Percentiles rank a stretch among this genome's conserved stretches.
These are phyloP conservation scores for Talaromyces trachyspermus DNA, from an alignment of 495 filamentous ascomycete genomes.

Conservation along the genomic window DNA sequence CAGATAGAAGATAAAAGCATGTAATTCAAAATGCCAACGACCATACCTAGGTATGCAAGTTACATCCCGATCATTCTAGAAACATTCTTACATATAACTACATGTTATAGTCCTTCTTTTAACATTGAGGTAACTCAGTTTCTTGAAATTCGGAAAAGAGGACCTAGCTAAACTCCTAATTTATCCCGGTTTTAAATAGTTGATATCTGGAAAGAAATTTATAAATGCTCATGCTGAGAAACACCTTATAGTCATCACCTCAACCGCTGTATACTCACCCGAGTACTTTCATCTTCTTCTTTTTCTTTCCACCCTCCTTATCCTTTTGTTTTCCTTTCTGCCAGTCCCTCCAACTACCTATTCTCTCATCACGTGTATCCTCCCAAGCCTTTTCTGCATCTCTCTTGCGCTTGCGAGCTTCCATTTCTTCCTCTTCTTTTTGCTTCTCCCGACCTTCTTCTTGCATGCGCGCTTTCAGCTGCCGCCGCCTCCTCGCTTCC, in stretches of 20 bases:
- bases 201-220: not conserved
- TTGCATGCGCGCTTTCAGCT: constrained; percentile 89
- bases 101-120: too few species aligned
- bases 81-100: too few species aligned
- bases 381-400: constrained; percentile 94
- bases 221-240: not conserved
- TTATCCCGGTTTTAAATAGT: too few species aligned
- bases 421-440: constrained; percentile 79
- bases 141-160: too few species aligned
- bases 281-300: constrained; percentile 88
- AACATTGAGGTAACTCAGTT: too few species aligned
- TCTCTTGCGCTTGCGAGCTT: constrained; percentile 82
- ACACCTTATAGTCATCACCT: not conserved
- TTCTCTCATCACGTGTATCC: constrained; percentile 79
- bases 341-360: constrained; percentile 91
- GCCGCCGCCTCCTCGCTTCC: constrained; percentile 74
- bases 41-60: too few species aligned
- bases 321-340: constrained; percentile 58
- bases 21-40: too few species aligned
- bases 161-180: too few species aligned
- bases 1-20: constrained; percentile 2
- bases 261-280: constrained; percentile 32
- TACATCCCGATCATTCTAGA: too few species aligned
- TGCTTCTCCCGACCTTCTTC: constrained; percentile 91
- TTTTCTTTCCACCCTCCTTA: constrained; percentile 65